These are phyloP conservation scores for Tephrocybe sp. DNA, from an alignment of 768 basidiomycete species.

Conservation along the genomic window DNA sequence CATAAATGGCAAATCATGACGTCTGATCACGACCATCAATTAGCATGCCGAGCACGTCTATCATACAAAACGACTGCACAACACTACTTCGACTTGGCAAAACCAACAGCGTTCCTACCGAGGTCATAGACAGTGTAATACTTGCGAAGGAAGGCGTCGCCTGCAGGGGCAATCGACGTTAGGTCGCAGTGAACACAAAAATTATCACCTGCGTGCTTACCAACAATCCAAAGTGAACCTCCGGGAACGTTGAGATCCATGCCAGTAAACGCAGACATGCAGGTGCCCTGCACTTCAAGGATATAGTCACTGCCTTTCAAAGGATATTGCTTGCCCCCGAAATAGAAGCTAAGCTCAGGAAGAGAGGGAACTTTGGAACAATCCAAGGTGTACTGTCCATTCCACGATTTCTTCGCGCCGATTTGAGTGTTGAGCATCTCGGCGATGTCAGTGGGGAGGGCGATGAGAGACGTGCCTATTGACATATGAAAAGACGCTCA, in stretches of 20 bases:
- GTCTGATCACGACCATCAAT: too few relatives aligned
- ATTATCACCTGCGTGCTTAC: constrained; percentile 31
- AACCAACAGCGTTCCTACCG: constrained; percentile 76
- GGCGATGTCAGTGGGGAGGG: constrained; percentile 88
- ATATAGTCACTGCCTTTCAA: constrained; percentile 87
- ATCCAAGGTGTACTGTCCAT: constrained; percentile 90
- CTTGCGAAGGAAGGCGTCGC: constrained; percentile 89
- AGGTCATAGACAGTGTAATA: constrained; percentile 91
- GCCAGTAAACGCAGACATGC: constrained; percentile 91
- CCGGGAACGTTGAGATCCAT: constrained; percentile 85
- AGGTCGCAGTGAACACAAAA: constrained; percentile 1
- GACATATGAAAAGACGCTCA: constrained; percentile 29
- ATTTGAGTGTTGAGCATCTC: constrained; percentile 97
- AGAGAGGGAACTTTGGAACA: constrained; percentile 82
- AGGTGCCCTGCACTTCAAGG: constrained; percentile 86
- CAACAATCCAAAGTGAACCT: constrained; percentile 85
- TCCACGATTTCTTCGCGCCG: constrained; percentile 93
- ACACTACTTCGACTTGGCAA: constrained; percentile 49
- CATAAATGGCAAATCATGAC: too few relatives aligned
- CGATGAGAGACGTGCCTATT: constrained; percentile 94
- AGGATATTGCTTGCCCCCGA: constrained; percentile 75
- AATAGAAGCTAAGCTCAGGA: constrained; percentile 82
- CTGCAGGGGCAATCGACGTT: constrained; percentile 28
- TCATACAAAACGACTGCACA: not conserved
- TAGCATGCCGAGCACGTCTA: too few relatives aligned